phyloP scores from a whole-genome alignment of 495 filamentous ascomycete species.

The Zalerion maritima region DNA sequence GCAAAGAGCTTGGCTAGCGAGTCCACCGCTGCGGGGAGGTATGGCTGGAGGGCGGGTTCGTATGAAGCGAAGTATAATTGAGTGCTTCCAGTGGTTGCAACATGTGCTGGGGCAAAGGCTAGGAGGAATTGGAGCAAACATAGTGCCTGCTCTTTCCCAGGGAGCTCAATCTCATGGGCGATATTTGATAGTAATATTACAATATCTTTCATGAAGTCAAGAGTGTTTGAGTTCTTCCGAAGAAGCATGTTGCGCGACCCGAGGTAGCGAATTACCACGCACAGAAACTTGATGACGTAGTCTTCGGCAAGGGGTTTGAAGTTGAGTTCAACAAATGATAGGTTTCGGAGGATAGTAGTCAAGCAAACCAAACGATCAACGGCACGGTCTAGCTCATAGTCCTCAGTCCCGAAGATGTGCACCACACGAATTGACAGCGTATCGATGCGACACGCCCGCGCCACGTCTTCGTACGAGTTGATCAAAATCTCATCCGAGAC shows the following conservation, averaged over 20 bases:
- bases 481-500: slow-evolving; percentile 72
- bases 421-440: slow-evolving; percentile 51
- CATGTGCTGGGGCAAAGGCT: slow-evolving; percentile 70
- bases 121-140: slow-evolving; percentile 80
- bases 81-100: slow-evolving; percentile 35
- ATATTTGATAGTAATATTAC: slow-evolving; percentile 81
- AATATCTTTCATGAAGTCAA: slow-evolving; percentile 95
- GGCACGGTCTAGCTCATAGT: slow-evolving; percentile 72
- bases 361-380: slow-evolving; percentile 80
- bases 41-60: slow-evolving; percentile 66
- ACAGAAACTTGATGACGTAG: slow-evolving; percentile 63
- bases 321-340: slow-evolving; percentile 73
- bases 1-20: slow-evolving; percentile 83
- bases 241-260: slow-evolving; percentile 83
- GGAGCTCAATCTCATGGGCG: slow-evolving; percentile 62
- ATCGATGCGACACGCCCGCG: slow-evolving; percentile 61
- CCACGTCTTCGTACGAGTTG: slow-evolving; percentile 72
- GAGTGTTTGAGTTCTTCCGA: slow-evolving; percentile 60
- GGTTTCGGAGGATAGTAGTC: slow-evolving; percentile 82
- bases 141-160: slow-evolving; percentile 76
- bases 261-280: slow-evolving; percentile 66
- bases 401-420: slow-evolving; percentile 57
- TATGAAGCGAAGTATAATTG: slow-evolving; percentile 64
- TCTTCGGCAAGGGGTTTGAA: slow-evolving; percentile 56
- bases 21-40: slow-evolving; percentile 80